These are phyloP conservation scores for Suhomyces sp. DNA, from an alignment of 805 yeast species.

Conservation along the genomic window DNA sequence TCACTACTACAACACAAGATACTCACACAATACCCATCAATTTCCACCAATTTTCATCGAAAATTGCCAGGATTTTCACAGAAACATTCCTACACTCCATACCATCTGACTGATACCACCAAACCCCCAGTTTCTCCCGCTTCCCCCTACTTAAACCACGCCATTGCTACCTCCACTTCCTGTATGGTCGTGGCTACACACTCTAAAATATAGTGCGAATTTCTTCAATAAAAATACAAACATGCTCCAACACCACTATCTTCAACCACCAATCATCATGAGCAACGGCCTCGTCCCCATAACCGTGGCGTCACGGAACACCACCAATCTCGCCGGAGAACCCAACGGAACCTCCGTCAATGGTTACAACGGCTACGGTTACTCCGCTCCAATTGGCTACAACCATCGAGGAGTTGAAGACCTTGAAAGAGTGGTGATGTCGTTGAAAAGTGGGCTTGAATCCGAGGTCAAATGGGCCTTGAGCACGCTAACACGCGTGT, in stretches of 20 bases:
- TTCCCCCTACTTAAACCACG: too few species aligned
- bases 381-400: constrained; percentile 18
- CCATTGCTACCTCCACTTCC: too few species aligned
- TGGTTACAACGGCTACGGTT: constrained; percentile 15
- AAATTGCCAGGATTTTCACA: too few species aligned
- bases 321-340: not conserved
- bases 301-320: constrained; percentile 4
- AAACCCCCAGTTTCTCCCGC: too few species aligned
- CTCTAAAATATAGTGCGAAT: not conserved
- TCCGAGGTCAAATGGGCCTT: constrained; percentile 75
- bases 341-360: constrained; percentile 1
- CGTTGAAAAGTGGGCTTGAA: constrained; percentile 61
- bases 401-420: constrained; percentile 60
- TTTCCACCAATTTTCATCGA: too few species aligned
- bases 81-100: too few species aligned
- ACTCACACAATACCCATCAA: too few species aligned
- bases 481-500: constrained; percentile 49
- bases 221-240: too few species aligned
- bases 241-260: not conserved
- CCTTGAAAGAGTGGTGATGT: constrained; percentile 65
- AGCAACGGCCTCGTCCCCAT: constrained; percentile 7
- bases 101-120: too few species aligned
- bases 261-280: constrained; percentile 2
- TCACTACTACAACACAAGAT: too few species aligned
- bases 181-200: too few species aligned